A percentile compares a stretch with the other conserved stretches of the same genome.
phyloP scores from a whole-genome alignment of 768 basidiomycete genomes.

The Leccinellum rugosiceps region DNA sequence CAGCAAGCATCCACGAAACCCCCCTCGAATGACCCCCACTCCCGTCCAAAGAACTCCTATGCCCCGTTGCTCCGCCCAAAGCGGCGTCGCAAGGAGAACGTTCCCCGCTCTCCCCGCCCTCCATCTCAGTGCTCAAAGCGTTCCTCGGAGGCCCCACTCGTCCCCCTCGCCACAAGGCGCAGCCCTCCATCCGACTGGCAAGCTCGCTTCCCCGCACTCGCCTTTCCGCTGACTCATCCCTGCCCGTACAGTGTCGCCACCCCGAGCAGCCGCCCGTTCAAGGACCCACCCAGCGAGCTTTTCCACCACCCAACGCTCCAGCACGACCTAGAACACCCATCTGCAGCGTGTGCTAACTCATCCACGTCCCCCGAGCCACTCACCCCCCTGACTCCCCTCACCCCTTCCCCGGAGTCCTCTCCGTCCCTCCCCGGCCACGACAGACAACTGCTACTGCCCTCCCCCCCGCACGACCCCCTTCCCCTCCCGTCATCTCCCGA shows the following conservation, averaged over 20 bases:
- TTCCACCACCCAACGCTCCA: neutral
- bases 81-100: too few relatives aligned
- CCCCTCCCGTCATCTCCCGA: neutral
- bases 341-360: neutral
- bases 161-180: constrained; percentile 7
- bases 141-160: constrained; percentile 4
- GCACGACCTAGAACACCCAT: constrained; percentile 1
- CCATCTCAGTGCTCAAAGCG: constrained; percentile 6
- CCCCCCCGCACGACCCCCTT: constrained; percentile 7
- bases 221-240: neutral
- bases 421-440: constrained; percentile 27
- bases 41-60: too few relatives aligned
- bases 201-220: neutral
- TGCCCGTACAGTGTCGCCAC: constrained; percentile 7
- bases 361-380: constrained; percentile 12
- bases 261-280: constrained; percentile 1
- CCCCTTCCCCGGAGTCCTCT: constrained; percentile 21
- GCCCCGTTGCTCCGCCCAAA: too few relatives aligned
- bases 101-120: neutral
- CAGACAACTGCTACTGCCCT: constrained; percentile 10
- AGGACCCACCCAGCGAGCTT: neutral
- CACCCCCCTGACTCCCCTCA: constrained; percentile 22
- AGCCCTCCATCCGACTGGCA: neutral
- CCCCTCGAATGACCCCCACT: too few relatives aligned
- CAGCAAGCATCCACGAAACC: too few relatives aligned